Conservation (phyloP, 495 filamentous ascomycete species). For the Trichoderma asperelloides region DNA sequence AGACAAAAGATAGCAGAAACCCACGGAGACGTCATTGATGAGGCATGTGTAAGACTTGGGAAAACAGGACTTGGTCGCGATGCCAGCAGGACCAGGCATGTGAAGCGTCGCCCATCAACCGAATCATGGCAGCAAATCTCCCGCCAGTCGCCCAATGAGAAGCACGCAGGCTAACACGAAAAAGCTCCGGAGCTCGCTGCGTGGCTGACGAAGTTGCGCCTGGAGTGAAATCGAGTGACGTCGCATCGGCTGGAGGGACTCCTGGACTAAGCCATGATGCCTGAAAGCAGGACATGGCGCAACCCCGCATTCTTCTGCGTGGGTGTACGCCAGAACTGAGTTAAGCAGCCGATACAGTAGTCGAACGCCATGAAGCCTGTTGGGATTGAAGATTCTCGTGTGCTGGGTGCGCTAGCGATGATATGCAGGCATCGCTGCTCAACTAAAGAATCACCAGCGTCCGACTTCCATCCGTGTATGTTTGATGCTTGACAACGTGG, state of each 20-base stretch:
- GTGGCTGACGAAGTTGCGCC: slow-evolving; percentile 5
- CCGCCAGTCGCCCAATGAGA: background rate
- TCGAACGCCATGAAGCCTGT: background rate
- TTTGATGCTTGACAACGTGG: no score
- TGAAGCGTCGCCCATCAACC: background rate
- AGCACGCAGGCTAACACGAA: background rate
- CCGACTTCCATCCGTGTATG: no score
- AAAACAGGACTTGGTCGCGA: background rate
- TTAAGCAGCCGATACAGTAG: background rate
- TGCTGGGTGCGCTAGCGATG: no score
- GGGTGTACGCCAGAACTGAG: background rate
- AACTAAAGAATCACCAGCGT: no score
- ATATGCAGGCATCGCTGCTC: no score
- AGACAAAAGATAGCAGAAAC: background rate
- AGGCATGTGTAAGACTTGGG: background rate
- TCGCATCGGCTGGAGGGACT: slow-evolving; percentile 1
- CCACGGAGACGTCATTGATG: background rate
- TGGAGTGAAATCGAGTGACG: slow-evolving; percentile 2
- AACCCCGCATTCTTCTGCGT: slow-evolving; percentile 1
- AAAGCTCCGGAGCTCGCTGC: background rate
- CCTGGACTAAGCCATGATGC: background rate
- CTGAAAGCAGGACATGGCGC: background rate
- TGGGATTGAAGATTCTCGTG: no score
- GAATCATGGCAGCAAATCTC: background rate
- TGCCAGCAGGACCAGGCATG: background rate